Base-by-base conservation (phyloP, 2,329 filamentous ascomycete species). In the Colletotrichum simmondsii region DNA sequence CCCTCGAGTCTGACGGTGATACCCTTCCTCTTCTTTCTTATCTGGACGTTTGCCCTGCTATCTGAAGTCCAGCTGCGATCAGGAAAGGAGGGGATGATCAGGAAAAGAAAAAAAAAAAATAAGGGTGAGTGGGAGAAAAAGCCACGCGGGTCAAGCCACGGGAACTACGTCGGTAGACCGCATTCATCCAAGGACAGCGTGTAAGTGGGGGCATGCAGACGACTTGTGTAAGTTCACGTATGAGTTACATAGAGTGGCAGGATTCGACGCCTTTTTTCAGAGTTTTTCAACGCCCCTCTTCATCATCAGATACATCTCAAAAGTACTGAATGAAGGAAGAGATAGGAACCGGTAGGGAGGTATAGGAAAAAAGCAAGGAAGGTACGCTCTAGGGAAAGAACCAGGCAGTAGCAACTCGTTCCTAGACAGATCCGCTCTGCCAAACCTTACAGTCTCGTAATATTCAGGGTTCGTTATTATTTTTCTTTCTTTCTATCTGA, bases 121-220 rank as follows among this genome's bases (percentile, higher is more conserved):
- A 22, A 24, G 14, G 28, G n/a, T 53, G 11, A 49, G 42, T 4
- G 28, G n/a, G 22, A 60, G 12, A 16, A 35, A 60, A 24, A 12
- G 59, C 53, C 69, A 70, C 56, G 26, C 53, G 54, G 54, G 16
- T 22, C 66, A 64, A 60, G 66, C 66, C 71, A 73, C 32, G 52
- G 59, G 42, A 64, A 52, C 10, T 26, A 62, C n/a, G 46, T 30
- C 28, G 26, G 58, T 63, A 32, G 32, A 56, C 65, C 42, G 70
- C 70, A 64, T 65, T 54, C 70, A 56, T 65, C 42, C 54, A 64
- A 56, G 42, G 46, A 32, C 65, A 49, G 35, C 37, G 35, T 70
- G 70, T 69, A 65, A 61, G 66, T 70, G 66, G 70, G 22, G 64
- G 24, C 22, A 49, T 70, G 66, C 66, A 53, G 54, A 32, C 19